phyloP scores from a whole-genome alignment of 2,329 filamentous ascomycete genomes.

The Alternaria metachromatica region DNA sequence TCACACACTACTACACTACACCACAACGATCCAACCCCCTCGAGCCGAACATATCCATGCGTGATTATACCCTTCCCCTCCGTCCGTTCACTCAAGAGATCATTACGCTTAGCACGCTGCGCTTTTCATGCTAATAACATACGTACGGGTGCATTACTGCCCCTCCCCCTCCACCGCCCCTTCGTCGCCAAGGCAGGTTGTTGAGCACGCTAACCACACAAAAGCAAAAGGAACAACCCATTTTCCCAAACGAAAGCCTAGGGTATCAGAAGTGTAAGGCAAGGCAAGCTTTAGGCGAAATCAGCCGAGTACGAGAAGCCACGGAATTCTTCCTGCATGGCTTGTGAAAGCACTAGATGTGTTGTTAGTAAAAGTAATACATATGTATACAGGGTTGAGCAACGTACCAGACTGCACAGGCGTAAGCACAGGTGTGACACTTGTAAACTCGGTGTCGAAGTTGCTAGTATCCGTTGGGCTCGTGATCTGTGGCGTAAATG shows the following conservation, averaged over 20 bases:
- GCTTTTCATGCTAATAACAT: slow-evolving; percentile 7
- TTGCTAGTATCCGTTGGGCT: slow-evolving; percentile 98
- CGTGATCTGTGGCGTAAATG: slow-evolving; percentile 89
- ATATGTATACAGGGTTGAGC: background rate
- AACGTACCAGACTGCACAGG: slow-evolving; percentile 93
- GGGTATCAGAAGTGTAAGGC: slow-evolving; percentile 16
- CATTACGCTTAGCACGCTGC: slow-evolving; percentile 2
- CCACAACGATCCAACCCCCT: background rate
- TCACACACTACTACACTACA: background rate
- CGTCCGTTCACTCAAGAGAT: background rate
- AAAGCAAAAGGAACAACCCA: slow-evolving; percentile 10
- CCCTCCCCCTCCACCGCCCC: background rate
- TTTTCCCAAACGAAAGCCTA: slow-evolving; percentile 16
- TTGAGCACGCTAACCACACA: slow-evolving; percentile 7
- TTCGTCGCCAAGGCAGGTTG: background rate
- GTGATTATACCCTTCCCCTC: background rate
- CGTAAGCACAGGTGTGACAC: slow-evolving; percentile 94
- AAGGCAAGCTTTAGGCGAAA: slow-evolving; percentile 63
- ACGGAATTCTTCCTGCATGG: slow-evolving; percentile 99
- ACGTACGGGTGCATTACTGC: background rate
- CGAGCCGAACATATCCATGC: background rate
- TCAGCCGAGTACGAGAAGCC: slow-evolving; percentile 97
- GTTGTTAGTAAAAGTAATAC: slow-evolving; percentile 16
- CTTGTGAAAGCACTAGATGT: slow-evolving; percentile 83
- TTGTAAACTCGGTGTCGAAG: slow-evolving; percentile 98